A percentile compares a stretch with the other conserved stretches of the same genome.
phyloP scores from a whole-genome alignment of 1,284 basidiomycete species.

The Tylopilus orsonianus region DNA sequence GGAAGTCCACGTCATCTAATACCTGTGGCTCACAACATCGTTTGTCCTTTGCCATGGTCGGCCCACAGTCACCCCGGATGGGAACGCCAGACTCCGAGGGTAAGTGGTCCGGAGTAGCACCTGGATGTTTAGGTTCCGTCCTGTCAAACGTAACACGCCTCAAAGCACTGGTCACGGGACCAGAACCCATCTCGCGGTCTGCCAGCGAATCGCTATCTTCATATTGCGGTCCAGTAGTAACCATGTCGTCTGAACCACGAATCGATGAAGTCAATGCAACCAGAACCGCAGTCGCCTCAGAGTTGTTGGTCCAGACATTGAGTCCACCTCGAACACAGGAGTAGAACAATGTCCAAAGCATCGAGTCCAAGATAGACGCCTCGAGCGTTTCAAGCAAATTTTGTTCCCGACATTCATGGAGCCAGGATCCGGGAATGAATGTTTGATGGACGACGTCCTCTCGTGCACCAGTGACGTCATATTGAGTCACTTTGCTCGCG shows the following conservation, averaged over 20 bases:
- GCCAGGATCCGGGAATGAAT: constrained; percentile 8
- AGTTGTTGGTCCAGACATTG: background rate
- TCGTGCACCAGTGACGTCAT: background rate
- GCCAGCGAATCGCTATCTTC: background rate
- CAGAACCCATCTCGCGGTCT: background rate
- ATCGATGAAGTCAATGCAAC: background rate
- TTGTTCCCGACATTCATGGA: background rate
- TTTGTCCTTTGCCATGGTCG: background rate
- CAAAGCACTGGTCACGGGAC: background rate
- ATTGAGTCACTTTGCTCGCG: background rate
- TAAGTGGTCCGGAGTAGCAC: background rate
- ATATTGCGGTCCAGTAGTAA: background rate
- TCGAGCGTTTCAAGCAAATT: background rate
- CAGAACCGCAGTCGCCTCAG: background rate
- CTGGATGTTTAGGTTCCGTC: background rate
- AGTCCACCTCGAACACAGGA: background rate
- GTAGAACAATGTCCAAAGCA: background rate
- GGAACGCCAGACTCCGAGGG: background rate
- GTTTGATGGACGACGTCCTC: background rate
- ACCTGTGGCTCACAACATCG: no score
- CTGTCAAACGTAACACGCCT: background rate
- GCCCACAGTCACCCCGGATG: no score
- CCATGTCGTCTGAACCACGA: background rate
- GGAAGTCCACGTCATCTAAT: no score
- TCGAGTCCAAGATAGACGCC: background rate